Evolutionary conservation across 805 yeast genomes (phyloP), one percentile per base, ranked within the genome.

Genomic region (Yarrowia sp.): DNA sequence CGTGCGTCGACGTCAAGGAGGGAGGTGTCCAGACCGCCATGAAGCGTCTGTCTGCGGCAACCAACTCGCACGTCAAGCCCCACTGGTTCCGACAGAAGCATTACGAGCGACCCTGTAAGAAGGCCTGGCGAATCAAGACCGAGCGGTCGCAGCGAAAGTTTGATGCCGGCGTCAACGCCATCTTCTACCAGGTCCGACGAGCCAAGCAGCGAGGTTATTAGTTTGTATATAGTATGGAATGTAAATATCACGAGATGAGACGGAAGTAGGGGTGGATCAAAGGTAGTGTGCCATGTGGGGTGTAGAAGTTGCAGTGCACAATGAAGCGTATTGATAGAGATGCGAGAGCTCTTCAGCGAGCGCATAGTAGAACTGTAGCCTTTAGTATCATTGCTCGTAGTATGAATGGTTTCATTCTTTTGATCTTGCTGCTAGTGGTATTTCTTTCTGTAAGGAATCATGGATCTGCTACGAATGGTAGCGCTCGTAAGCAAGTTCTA

Each of bases 101-200:
- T 29, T 39, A 39, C 36, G 61, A 55, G 36, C 46, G 61, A 8
- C 61, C 61, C 21, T 55, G 61, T 16, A 55, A 55, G 29, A 38
- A 55, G 47, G 47, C 47, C 35, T 39, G 61, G 47, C 46, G 61
- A 55, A 55, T 55, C 47, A 55, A 39, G 47, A 55, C 47, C n/a
- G 61, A 55, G 47, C 61, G 61, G 10, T 27, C 61, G 21, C 47
- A 38, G 46, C 61, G 61, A 55, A 55, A 55, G 61, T 55, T 55
- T 13, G 61, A 55, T 29, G 47, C 46, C 12, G 47, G 47, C 3
- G 61, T 55, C 29, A 55, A 55, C 38, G 36, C 33, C 29, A 27
- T 55, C 16, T 38, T 55, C 29, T 55, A 55, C 47, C 47, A 38
- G 61, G 19, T 55, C 29, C 61, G 61, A 55, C 61, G 61, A 25